Evolutionary conservation across 148 eudicot genomes (phyloP), one percentile per base, ranked within the genome.

Genomic region (Polygonum maritimum): DNA sequence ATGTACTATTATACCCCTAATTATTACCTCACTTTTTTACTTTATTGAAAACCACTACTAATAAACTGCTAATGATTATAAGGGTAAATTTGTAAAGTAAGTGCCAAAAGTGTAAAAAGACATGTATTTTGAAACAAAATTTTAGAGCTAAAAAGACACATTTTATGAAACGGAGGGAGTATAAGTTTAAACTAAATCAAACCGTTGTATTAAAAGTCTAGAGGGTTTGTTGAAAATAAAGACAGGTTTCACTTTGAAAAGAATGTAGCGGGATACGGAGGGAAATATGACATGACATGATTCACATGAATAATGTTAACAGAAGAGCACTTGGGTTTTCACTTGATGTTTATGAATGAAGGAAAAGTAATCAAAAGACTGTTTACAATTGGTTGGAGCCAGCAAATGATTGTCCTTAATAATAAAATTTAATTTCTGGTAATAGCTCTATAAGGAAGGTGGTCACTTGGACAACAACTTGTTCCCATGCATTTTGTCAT

Each of bases 301-400:
- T 21, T 19, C 33, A 57, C 63, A 19, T n/a, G 12, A 57, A 16
- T 49, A 14, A 49, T 14, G 18, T 49, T 13, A 49, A 51, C 57
- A 51, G 1, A 14, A 51, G 15, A 51, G 57, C 57, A 51, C 57
- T 51, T 51, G 19, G 57, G 18, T 51, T 51, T 51, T 51, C 18
- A 51, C 21, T 1, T 51, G 5, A 51, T 51, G 19, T 14, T 16
- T n/a, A 49, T 49, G 4, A 51, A 15, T 51, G 16, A n/a, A n/a
- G n/a, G n/a, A n/a, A n/a, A n/a, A n/a, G 16, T 15, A 51, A 16
- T 5, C 57, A 16, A 19, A 51, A n/a, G 7, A n/a, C 57, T 57
- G 63, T 57, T 57, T 57, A 57, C 12, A 57, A 21, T 57, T 57
- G 63, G 63, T 57, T 19, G 63, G 63, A 57, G 21, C 63, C 63